A percentile compares a stretch with the other conserved stretches of the same genome.
Evolutionary conservation across 2,329 filamentous ascomycete species (phyloP).

Genomic region (Chrysosphaeria jannelii): DNA sequence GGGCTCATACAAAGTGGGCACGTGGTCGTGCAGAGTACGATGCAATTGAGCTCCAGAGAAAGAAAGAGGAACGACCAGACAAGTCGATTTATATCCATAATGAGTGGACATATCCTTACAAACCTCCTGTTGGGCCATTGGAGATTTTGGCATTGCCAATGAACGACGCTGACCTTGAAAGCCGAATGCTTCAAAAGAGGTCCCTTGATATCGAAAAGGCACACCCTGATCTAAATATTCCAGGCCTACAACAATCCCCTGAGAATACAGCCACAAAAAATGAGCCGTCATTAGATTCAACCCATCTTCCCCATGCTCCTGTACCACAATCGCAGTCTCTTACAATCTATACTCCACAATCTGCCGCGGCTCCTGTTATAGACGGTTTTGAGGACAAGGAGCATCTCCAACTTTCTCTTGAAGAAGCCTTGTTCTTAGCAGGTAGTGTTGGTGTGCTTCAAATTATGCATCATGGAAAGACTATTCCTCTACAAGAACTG

Average conservation of each 20-base stretch:
- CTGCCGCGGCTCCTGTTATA: no score
- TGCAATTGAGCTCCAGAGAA: conserved; percentile 39
- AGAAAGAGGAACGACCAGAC: conserved; percentile 15
- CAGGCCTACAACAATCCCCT: not conserved
- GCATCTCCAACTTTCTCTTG: conserved; percentile 68
- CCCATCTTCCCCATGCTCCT: conserved; percentile 20
- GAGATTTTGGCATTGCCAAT: conserved; percentile 1
- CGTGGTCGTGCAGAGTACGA: conserved; percentile 68
- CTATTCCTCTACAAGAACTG: no score
- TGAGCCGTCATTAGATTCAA: conserved; percentile 33
- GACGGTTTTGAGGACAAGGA: conserved; percentile 21
- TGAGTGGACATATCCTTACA: not conserved
- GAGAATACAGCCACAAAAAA: conserved; percentile 14
- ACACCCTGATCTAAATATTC: not conserved
- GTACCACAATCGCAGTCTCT: no score
- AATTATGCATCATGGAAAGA: no score
- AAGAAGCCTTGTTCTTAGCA: conserved; percentile 73
- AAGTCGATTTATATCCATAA: no score
- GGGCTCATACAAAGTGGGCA: conserved; percentile 67
- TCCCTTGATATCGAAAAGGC: no score
- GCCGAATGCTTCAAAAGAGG: not conserved
- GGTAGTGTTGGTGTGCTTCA: conserved; percentile 52
- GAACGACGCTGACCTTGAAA: not conserved
- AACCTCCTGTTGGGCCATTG: not conserved
- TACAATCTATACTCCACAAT: no score